These are phyloP conservation scores for Fragilaria crotonensis DNA, from an alignment of 108 stramenopile genomes.

Conservation along the genomic window DNA sequence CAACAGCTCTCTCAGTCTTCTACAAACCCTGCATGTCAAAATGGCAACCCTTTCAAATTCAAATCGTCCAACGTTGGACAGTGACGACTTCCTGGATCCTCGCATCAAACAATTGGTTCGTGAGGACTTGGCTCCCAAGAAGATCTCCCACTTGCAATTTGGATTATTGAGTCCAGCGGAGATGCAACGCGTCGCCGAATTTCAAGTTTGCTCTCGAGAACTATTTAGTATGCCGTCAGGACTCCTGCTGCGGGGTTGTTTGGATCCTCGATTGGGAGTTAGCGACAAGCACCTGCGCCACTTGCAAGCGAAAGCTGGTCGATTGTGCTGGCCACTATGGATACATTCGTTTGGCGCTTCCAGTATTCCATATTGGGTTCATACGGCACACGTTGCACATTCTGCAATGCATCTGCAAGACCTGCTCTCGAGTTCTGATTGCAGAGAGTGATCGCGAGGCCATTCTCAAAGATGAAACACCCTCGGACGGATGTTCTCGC, in stretches of 20 bases:
- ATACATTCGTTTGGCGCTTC: slow-evolving; percentile 90
- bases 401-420: slow-evolving; percentile 96
- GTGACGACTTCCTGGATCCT: background rate
- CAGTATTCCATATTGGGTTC: slow-evolving; percentile 98
- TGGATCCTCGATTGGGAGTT: slow-evolving; percentile 94
- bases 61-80: too few relatives aligned
- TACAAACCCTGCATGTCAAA: too few relatives aligned
- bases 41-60: too few relatives aligned
- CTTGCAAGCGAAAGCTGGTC: slow-evolving; percentile 86
- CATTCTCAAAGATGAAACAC: slow-evolving; percentile 75
- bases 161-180: slow-evolving; percentile 88
- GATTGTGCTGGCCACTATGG: slow-evolving; percentile 98
- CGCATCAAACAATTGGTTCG: slow-evolving; percentile 41
- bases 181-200: slow-evolving; percentile 89
- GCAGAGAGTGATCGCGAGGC: slow-evolving; percentile 48
- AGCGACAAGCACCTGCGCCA: slow-evolving; percentile 90
- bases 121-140: slow-evolving; percentile 75
- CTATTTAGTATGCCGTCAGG: slow-evolving; percentile 92
- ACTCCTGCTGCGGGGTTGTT: too few relatives aligned
- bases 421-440: slow-evolving; percentile 89
- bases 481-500: slow-evolving; percentile 76
- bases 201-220: slow-evolving; percentile 86
- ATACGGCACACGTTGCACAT: slow-evolving; percentile 88
- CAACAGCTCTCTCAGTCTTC: too few relatives aligned
- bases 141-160: slow-evolving; percentile 93